Evolutionary conservation across 1,139 yeast species (phyloP).

Genomic region (Meyerozyma elateridarum): DNA sequence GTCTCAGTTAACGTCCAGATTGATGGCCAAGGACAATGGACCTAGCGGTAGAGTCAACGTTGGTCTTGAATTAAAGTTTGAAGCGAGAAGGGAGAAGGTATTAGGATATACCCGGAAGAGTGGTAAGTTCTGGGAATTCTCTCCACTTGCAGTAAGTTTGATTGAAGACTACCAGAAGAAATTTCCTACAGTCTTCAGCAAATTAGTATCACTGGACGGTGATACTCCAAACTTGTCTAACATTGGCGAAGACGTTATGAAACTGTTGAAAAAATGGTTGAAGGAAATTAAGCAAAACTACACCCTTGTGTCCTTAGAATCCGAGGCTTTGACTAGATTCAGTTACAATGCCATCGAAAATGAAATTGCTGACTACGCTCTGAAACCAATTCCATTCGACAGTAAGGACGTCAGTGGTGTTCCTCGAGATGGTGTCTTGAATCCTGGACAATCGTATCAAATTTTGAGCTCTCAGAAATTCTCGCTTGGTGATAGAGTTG

Average conservation of each 20-base stretch:
- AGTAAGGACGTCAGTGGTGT: slow-evolving; percentile 70
- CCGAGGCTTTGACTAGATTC: slow-evolving; percentile 70
- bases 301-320: slow-evolving; percentile 65
- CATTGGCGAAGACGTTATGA: slow-evolving; percentile 29
- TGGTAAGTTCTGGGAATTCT: slow-evolving; percentile 73
- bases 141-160: slow-evolving; percentile 67
- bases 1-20: slow-evolving; percentile 74
- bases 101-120: slow-evolving; percentile 74
- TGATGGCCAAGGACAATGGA: slow-evolving; percentile 51
- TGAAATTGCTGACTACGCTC: slow-evolving; percentile 46
- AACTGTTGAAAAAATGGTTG: slow-evolving; percentile 53
- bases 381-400: slow-evolving; percentile 37
- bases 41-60: slow-evolving; percentile 48
- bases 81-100: slow-evolving; percentile 73
- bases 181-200: slow-evolving; percentile 59
- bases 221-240: slow-evolving; percentile 25
- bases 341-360: slow-evolving; percentile 68
- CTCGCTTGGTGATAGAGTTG: slow-evolving; percentile 83
- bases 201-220: slow-evolving; percentile 23
- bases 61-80: slow-evolving; percentile 84
- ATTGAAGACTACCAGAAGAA: slow-evolving; percentile 54
- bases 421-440: slow-evolving; percentile 78
- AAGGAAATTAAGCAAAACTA: slow-evolving; percentile 51
- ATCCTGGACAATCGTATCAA: slow-evolving; percentile 70
- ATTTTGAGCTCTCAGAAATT: slow-evolving; percentile 73